Percentiles rank a stretch among this genome's conserved stretches.
Evolutionary conservation across 2,329 filamentous ascomycete species (phyloP).

Genomic region (Fusarium anguioides): DNA sequence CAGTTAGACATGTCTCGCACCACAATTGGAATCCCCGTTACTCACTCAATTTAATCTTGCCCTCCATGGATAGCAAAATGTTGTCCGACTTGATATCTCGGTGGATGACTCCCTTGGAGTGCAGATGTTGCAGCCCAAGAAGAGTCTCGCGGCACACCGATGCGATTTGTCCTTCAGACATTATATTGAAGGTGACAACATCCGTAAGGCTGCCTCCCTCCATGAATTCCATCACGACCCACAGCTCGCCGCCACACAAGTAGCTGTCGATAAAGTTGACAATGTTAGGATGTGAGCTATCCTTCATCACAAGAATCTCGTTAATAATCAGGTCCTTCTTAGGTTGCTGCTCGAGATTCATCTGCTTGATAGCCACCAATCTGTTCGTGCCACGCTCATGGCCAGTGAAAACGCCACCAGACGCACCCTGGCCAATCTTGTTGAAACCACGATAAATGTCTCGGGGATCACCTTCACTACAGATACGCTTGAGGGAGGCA

Average conservation of each 20-base stretch:
- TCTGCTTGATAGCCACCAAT: conserved; percentile 98
- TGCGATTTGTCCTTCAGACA: conserved; percentile 97
- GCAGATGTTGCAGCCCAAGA: conserved; percentile 90
- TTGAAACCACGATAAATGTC: conserved; percentile 87
- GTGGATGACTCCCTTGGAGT: conserved; percentile 98
- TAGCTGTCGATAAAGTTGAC: conserved; percentile 99
- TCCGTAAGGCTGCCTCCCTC: conserved; percentile 97
- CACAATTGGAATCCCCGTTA: conserved; percentile 29
- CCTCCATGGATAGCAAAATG: conserved; percentile 91
- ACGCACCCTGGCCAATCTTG: conserved; percentile 98
- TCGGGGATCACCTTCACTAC: conserved; percentile 88
- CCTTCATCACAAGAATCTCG: conserved; percentile 99
- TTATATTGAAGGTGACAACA: conserved; percentile 98
- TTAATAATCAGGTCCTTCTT: conserved; percentile 99
- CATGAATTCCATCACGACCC: conserved; percentile 99
- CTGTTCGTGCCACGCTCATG: conserved; percentile 86
- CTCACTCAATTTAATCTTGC: conserved; percentile 97
- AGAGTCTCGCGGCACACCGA: conserved; percentile 95
- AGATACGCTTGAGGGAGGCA: conserved; percentile 86
- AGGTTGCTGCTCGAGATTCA: conserved; percentile 98
- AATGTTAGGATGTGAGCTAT: conserved; percentile 97
- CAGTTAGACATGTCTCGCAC: conserved; percentile 51
- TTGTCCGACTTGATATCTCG: conserved; percentile 99
- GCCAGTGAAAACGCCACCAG: conserved; percentile 93
- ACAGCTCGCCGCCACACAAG: conserved; percentile 87